Conservation (phyloP, 371 early-diverging fungal genomes). For the Dichotomocladium elegans region DNA sequence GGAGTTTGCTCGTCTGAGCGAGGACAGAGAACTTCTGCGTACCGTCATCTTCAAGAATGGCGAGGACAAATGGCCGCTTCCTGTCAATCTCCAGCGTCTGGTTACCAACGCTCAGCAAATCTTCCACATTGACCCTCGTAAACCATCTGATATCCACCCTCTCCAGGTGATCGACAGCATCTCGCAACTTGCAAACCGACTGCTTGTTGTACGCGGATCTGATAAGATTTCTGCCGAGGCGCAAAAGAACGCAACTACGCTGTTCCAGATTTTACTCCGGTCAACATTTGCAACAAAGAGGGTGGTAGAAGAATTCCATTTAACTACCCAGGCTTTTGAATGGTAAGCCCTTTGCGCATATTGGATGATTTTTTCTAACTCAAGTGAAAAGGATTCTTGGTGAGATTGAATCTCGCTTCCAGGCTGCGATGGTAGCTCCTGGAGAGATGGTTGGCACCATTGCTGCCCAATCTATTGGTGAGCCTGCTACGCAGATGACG, state of each 20-base stretch:
- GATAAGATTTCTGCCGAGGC: constrained; percentile 85
- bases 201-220: constrained; percentile 83
- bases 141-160: constrained; percentile 88
- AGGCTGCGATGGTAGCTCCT: constrained; percentile 88
- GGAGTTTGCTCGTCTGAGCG: constrained; percentile 74
- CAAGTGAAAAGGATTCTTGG: constrained; percentile 62
- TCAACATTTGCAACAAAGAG: constrained; percentile 81
- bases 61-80: constrained; percentile 83
- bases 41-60: constrained; percentile 76
- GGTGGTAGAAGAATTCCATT: constrained; percentile 88
- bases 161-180: constrained; percentile 75
- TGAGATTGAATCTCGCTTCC: constrained; percentile 89
- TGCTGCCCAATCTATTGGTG: constrained; percentile 99
- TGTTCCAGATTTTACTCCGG: constrained; percentile 87
- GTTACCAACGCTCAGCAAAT: constrained; percentile 90
- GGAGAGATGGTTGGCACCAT: constrained; percentile 99
- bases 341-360: constrained; percentile 55
- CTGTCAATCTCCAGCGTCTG: constrained; percentile 87
- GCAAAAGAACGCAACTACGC: constrained; percentile 87
- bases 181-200: constrained; percentile 62
- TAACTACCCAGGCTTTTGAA: constrained; percentile 87
- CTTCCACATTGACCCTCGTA: constrained; percentile 79
- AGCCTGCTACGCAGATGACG: constrained; percentile 99
- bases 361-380: neutral
- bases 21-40: constrained; percentile 77